Base-by-base conservation (phyloP, 805 yeast genomes). In the Candida ulmi region DNA sequence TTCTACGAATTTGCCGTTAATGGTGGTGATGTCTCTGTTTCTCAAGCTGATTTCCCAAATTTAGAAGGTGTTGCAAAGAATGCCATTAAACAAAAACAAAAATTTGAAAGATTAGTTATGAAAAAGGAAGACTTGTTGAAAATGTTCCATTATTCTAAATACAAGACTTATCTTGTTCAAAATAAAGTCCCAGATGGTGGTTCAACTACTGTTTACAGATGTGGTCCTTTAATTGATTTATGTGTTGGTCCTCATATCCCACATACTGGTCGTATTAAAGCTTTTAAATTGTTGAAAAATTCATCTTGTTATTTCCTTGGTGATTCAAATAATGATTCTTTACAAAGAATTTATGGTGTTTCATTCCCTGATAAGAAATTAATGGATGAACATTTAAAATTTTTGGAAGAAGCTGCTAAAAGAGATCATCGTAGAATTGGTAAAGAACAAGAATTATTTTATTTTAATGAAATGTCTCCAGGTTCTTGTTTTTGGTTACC, bases 401-500 rank as follows among this genome's bases (percentile, higher is more conserved):
- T 91, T 69, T 72, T 93, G 61, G 93, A 86, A 58, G 99, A 93
- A 68, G 99, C 99, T 33, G 86, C 95, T 42, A 78, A 80, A 62
- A 86, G 99, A 72, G 95, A 86, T 62, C 99, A 93, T 68, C 80
- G 99, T 68, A 90, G 82, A 67, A 83, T 93, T 51, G 99, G 99
- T 63, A 83, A 71, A 57, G 98, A 93, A 57, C 99, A 93, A 69
- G 98, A 93, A 61, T 75, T 93, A 58, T 93, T 90, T 69, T 78
- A 83, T 67, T 93, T 93, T 78, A 80, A 93, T 65, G 99, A 93
- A 66, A 69, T 91, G 83, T 86, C 96, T 16, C 99, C 99, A 40
- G 99, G 99, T 50, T 80, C 95, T 30, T 90, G 95, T 44, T 93
- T 93, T 79, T 93, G 98, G 98, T 76, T 93, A 56, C 99, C 99